A percentile compares a stretch with the other conserved stretches of the same genome.
Conservation (phyloP, 1,139 yeast genomes). For the Candida smagusa region DNA sequence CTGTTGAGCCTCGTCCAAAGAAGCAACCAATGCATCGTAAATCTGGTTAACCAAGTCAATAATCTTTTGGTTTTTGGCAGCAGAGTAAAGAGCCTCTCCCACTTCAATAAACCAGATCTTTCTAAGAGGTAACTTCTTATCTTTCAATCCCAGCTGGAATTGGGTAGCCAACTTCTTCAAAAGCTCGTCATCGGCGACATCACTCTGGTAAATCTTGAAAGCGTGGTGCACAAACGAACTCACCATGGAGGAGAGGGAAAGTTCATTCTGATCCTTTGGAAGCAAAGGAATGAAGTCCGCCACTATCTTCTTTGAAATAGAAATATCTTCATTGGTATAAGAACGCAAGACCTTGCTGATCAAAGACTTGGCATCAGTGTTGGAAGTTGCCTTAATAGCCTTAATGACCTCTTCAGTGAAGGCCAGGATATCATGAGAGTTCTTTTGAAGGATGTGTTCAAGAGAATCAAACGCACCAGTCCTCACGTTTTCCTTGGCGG, state of each 20-base stretch:
- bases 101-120: slow-evolving; percentile 65
- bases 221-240: slow-evolving; percentile 48
- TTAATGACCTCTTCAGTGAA: slow-evolving; percentile 54
- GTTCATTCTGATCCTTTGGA: slow-evolving; percentile 74
- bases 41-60: slow-evolving; percentile 17
- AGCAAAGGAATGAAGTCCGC: slow-evolving; percentile 48
- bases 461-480: slow-evolving; percentile 48
- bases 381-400: slow-evolving; percentile 57
- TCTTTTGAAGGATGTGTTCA: slow-evolving; percentile 17
- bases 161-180: slow-evolving; percentile 22
- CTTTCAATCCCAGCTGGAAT: slow-evolving; percentile 57
- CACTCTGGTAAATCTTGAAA: slow-evolving; percentile 12
- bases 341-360: slow-evolving; percentile 16
- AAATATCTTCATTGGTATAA: slow-evolving; percentile 6
- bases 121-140: slow-evolving; percentile 60
- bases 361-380: slow-evolving; percentile 61
- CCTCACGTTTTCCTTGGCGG: slow-evolving; percentile 67
- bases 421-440: slow-evolving; percentile 15
- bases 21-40: slow-evolving; percentile 27
- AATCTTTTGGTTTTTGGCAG: slow-evolving; percentile 3
- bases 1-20: slow-evolving; percentile 41
- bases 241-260: slow-evolving; percentile 50
- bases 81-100: slow-evolving; percentile 26
- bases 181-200: slow-evolving; percentile 10
- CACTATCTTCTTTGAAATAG: slow-evolving; percentile 30